These are phyloP conservation scores for Phytophthora pini DNA, from an alignment of 352 stramenopile genomes.

Conservation along the genomic window DNA sequence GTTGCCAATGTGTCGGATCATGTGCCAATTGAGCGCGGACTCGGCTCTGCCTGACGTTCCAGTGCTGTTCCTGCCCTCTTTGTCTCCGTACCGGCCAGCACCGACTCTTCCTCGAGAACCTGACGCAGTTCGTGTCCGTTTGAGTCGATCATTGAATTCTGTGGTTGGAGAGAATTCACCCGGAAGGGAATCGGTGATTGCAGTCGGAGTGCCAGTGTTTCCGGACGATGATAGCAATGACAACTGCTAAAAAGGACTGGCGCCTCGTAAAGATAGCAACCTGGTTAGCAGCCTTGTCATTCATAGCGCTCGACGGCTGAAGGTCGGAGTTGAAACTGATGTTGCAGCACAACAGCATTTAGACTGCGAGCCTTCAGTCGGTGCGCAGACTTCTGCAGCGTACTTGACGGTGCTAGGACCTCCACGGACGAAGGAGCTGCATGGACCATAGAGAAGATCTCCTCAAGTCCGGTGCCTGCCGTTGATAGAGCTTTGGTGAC, in stretches of 20 bases:
- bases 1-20: constrained; percentile 45
- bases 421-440: constrained; percentile 10
- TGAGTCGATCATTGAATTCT: constrained; percentile 27
- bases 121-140: constrained; percentile 1
- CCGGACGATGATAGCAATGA: constrained; percentile 22
- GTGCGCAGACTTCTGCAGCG: constrained; percentile 7
- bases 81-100: constrained; percentile 28
- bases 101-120: neutral
- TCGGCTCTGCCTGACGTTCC: neutral
- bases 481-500: constrained; percentile 9
- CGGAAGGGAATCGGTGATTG: constrained; percentile 8
- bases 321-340: constrained; percentile 33
- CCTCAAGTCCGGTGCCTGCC: constrained; percentile 7
- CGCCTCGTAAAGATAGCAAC: constrained; percentile 10
- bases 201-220: constrained; percentile 23
- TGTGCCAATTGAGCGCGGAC: constrained; percentile 22
- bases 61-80: constrained; percentile 33
- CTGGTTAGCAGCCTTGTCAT: constrained; percentile 6
- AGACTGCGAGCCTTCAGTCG: constrained; percentile 6
- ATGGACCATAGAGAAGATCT: constrained; percentile 17
- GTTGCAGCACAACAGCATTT: constrained; percentile 22
- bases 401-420: neutral
- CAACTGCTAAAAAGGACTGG: neutral
- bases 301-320: constrained; percentile 8
- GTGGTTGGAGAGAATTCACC: constrained; percentile 1